phyloP scores from a whole-genome alignment of 2,329 filamentous ascomycete genomes.

The Sporothrix curviconia region DNA sequence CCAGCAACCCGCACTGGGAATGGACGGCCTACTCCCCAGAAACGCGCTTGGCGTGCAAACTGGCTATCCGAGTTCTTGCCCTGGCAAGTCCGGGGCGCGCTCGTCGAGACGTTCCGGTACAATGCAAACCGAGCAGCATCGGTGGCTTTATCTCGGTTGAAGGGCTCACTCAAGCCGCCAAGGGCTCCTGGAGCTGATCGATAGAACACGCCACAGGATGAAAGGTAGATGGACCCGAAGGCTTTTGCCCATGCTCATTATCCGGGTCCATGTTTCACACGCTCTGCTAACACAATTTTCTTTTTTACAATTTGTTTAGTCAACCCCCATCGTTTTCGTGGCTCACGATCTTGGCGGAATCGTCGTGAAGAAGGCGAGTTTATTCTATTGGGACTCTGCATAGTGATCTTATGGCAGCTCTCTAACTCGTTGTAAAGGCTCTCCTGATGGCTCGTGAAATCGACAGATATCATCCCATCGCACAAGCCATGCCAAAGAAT shows the following conservation, averaged over 20 bases:
- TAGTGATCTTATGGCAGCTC: background rate
- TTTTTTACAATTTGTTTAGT: background rate
- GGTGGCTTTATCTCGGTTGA: background rate
- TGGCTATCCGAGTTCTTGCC: background rate
- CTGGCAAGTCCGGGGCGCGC: background rate
- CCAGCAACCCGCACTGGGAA: constrained; percentile 4
- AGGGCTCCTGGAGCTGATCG: background rate
- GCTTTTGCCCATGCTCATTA: background rate
- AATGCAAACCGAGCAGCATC: background rate
- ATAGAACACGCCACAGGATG: background rate
- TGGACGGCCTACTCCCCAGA: background rate
- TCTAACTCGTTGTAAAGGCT: background rate
- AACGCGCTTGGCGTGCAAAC: background rate
- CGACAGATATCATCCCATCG: background rate
- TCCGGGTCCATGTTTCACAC: no score
- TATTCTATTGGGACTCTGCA: background rate
- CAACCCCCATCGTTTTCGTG: background rate
- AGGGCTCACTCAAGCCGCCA: background rate
- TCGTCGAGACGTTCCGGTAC: background rate
- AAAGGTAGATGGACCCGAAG: background rate
- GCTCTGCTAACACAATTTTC: no score
- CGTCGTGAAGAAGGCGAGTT: constrained; percentile 1
- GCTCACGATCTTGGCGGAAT: constrained; percentile 3
- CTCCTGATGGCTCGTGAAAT: background rate
- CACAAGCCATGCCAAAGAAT: background rate